A percentile compares a stretch with the other conserved stretches of the same genome.
phyloP scores from a whole-genome alignment of 2,329 filamentous ascomycete genomes.

The Penicillium sp. region DNA sequence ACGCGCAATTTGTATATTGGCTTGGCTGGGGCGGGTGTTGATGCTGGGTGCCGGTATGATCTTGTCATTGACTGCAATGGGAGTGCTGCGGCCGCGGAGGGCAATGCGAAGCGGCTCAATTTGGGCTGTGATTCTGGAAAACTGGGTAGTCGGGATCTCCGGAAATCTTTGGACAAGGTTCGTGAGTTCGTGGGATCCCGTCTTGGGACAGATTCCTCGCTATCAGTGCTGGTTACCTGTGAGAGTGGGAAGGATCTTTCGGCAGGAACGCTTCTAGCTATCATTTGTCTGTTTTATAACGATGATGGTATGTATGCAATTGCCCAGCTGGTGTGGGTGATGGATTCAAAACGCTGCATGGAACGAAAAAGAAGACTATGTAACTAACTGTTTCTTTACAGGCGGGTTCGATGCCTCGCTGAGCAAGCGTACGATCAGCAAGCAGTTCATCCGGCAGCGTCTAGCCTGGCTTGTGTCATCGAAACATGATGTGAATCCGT shows the following conservation, averaged over 20 bases:
- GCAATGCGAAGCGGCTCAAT: slow-evolving; percentile 43
- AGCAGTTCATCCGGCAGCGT: slow-evolving; percentile 71
- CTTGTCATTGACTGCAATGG: slow-evolving; percentile 45
- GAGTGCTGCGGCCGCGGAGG: slow-evolving; percentile 36
- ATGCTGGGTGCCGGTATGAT: slow-evolving; percentile 46
- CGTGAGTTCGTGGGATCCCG: slow-evolving; percentile 53
- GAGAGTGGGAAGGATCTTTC: slow-evolving; percentile 77
- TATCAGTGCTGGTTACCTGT: slow-evolving; percentile 63
- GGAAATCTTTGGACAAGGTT: slow-evolving; percentile 65
- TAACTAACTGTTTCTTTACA: slow-evolving; percentile 21
- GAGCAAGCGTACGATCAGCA: slow-evolving; percentile 55
- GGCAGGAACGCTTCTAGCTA: slow-evolving; percentile 71
- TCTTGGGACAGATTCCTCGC: slow-evolving; percentile 31
- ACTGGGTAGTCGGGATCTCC: slow-evolving; percentile 77
- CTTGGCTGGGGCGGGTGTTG: slow-evolving; percentile 28
- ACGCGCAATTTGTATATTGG: slow-evolving; percentile 38
- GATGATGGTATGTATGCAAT: slow-evolving; percentile 54
- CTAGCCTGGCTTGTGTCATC: slow-evolving; percentile 80
- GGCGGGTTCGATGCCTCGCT: slow-evolving; percentile 33
- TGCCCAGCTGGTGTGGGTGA: background rate
- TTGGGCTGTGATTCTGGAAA: slow-evolving; percentile 72
- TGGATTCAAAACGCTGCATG: slow-evolving; percentile 22
- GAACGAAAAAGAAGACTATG: slow-evolving; percentile 5
- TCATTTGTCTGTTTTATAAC: slow-evolving; percentile 72
- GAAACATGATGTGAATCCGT: slow-evolving; percentile 78